Base-by-base conservation (phyloP, 2,329 filamentous ascomycete species). In the Taxawa tesnikishii region DNA sequence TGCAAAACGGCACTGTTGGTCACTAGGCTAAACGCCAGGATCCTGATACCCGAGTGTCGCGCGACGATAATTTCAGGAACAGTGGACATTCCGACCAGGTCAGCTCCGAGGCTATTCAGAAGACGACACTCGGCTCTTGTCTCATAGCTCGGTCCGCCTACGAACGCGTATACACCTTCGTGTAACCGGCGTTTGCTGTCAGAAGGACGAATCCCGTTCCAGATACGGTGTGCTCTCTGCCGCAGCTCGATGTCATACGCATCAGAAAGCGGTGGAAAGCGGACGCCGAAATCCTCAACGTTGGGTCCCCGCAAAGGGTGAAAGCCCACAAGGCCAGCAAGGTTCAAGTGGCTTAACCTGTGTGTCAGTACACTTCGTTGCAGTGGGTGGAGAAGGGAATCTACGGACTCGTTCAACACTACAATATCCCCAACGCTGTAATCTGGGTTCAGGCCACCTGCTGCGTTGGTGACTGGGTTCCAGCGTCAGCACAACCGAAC, bases 11-110 rank as follows among this genome's bases (percentile, higher is more conserved):
- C 68, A 15, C 64, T 69, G 51, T 80, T 79, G 11, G 75, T 79
- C 14, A 79, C 74, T 29, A 80, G 53, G 47, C 73, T 78, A 46
- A 79, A 67, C 5, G 73, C 75, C 23, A 79, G 55, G 5, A 80
- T 69, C 16, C 67, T 60, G 43, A 79, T 65, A n/a, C 68, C 70
- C 33, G 63, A 67, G 49, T 80, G 75, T 40, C 75, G 63, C 18
- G 75, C 75, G 11, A 75, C 71, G 30, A 79, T 67, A 32, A 79
- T 75, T 47, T 80, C 75, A 6, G 75, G 75, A 16, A 79, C 73
- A 1, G 75, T 79, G 18, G 71, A 77, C 75, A 80, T 79, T 10
- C 75, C 75, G 2, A 79, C 75, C n/a, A 79, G 58, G 46, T 79
- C 75, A n/a, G 73, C 74, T 5, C 75, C 74, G 5, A 78, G 53